Conservation (phyloP, 768 basidiomycete species). For the Leccinum ochraceum region DNA sequence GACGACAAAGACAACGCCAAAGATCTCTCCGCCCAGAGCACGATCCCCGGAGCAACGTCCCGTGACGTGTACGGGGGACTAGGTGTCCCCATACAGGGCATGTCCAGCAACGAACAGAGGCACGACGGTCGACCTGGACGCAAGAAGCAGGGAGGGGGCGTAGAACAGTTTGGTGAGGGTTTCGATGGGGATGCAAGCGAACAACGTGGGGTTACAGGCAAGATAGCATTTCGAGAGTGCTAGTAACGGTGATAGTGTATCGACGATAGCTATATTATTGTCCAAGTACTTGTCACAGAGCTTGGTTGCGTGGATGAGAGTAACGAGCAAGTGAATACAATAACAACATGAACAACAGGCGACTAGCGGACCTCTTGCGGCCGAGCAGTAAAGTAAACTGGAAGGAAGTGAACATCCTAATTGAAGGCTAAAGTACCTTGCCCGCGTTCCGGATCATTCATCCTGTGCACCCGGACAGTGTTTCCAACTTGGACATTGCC, state of each 20-base stretch:
- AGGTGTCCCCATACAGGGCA: constrained; percentile 33
- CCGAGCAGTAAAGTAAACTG: constrained; percentile 4
- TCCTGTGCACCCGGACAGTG: constrained; percentile 72
- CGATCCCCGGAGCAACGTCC: constrained; percentile 37
- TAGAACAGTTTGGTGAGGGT: constrained; percentile 12
- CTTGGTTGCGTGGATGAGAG: constrained; percentile 4
- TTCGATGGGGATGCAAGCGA: constrained; percentile 4
- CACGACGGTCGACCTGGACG: constrained; percentile 36
- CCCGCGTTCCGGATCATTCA: constrained; percentile 78
- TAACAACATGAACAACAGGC: constrained; percentile 10
- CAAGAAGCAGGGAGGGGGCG: constrained; percentile 27
- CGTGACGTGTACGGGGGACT: constrained; percentile 32
- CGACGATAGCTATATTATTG: background rate
- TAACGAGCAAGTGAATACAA: constrained; percentile 7
- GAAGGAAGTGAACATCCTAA: constrained; percentile 3
- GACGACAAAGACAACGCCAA: constrained; percentile 12
- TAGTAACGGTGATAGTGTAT: background rate
- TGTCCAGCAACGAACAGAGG: constrained; percentile 37
- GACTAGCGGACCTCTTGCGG: background rate
- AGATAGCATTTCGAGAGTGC: constrained; percentile 10
- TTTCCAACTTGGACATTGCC: constrained; percentile 65
- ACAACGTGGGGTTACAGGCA: constrained; percentile 6
- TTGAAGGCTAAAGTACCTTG: constrained; percentile 47
- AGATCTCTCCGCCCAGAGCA: constrained; percentile 15
- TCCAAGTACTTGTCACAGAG: background rate